Conservation (phyloP, 2,329 filamentous ascomycete genomes). For the Coleophoma cylindrospora region DNA sequence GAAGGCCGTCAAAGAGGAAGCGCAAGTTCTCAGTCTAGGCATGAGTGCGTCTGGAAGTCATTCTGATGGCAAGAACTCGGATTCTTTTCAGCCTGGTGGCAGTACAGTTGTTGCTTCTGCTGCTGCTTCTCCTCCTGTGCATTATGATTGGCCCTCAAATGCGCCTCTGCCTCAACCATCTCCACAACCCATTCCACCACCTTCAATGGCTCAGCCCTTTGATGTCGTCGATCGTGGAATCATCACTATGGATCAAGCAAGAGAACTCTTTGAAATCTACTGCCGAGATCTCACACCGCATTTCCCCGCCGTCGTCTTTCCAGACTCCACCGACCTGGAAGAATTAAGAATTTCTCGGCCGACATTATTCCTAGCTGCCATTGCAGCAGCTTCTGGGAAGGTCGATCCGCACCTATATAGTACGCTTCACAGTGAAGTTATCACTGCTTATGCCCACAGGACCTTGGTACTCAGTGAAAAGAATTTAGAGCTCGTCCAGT, state of each 20-base stretch:
- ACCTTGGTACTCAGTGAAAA: conserved; percentile 41
- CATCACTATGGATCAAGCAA: conserved; percentile 47
- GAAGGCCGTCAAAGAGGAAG: not conserved
- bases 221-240: conserved; percentile 51
- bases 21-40: not conserved
- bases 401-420: conserved; percentile 33
- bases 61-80: not conserved
- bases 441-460: conserved; percentile 36
- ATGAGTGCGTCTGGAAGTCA: not conserved
- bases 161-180: conserved; percentile 4
- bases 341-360: conserved; percentile 53
- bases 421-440: conserved; percentile 36
- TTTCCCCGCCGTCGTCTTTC: conserved; percentile 55
- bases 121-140: not conserved
- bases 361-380: conserved; percentile 62
- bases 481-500: conserved; percentile 41
- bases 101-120: not conserved
- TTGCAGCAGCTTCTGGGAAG: conserved; percentile 56
- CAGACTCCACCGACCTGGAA: conserved; percentile 40
- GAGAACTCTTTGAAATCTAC: conserved; percentile 50
- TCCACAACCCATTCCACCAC: not conserved
- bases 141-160: not conserved
- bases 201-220: conserved; percentile 6
- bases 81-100: not conserved
- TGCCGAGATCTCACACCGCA: conserved; percentile 50